These are phyloP conservation scores for Microcyclosporella mali DNA, from an alignment of 2,329 filamentous ascomycete genomes.

Conservation along the genomic window DNA sequence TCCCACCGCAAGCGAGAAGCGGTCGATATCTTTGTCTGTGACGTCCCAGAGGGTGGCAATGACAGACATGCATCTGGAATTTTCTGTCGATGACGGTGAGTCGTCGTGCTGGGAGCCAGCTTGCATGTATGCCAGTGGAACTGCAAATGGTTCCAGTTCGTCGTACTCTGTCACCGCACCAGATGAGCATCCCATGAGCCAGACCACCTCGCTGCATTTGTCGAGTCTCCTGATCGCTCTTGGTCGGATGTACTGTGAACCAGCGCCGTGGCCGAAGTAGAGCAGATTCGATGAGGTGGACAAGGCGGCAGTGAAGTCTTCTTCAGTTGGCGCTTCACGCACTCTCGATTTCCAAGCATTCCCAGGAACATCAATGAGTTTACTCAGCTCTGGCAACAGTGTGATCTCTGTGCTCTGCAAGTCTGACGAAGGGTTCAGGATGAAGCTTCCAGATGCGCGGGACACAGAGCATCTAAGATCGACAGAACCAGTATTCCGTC, in stretches of 20 bases:
- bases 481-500: conserved; percentile 6
- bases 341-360: conserved; percentile 61
- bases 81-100: neutral
- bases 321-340: conserved; percentile 64
- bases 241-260: conserved; percentile 86
- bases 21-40: conserved; percentile 94
- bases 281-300: conserved; percentile 65
- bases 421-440: conserved; percentile 85
- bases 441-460: conserved; percentile 59
- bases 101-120: conserved; percentile 53
- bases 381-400: conserved; percentile 61
- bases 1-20: conserved; percentile 72
- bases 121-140: conserved; percentile 85
- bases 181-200: conserved; percentile 92
- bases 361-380: conserved; percentile 23
- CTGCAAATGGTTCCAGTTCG: conserved; percentile 84
- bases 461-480: conserved; percentile 43
- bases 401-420: conserved; percentile 70
- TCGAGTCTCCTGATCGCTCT: conserved; percentile 70
- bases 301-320: conserved; percentile 67
- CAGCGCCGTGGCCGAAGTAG: conserved; percentile 95
- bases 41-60: conserved; percentile 97
- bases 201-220: conserved; percentile 45
- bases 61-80: conserved; percentile 54
- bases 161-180: conserved; percentile 74